Percentiles rank a stretch among this genome's conserved stretches.
Conservation (phyloP, 139 green algal genomes). For the Volvox reticuliferus region DNA sequence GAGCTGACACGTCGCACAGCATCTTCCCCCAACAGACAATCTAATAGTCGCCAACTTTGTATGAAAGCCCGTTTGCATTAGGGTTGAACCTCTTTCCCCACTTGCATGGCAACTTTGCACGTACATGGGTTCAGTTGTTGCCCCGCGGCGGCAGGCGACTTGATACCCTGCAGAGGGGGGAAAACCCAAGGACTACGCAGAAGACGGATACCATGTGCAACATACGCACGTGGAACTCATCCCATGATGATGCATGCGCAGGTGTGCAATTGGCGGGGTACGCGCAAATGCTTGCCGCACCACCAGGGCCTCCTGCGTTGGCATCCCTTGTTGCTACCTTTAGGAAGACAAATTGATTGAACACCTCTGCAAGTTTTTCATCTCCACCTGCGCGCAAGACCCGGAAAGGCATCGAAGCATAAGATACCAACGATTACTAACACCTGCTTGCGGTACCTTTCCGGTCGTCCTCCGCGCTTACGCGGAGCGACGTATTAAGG, state of each 20-base stretch:
- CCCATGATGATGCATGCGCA: too few relatives aligned
- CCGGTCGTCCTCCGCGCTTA: neutral
- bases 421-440: neutral
- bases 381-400: neutral
- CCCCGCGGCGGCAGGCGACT: neutral
- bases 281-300: too few relatives aligned
- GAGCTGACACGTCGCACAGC: too few relatives aligned
- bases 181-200: too few relatives aligned
- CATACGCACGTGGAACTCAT: too few relatives aligned
- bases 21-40: too few relatives aligned
- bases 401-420: neutral
- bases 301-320: too few relatives aligned
- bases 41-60: too few relatives aligned
- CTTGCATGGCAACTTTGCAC: neutral
- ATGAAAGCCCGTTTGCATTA: too few relatives aligned
- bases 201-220: too few relatives aligned
- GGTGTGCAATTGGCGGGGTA: too few relatives aligned
- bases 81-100: too few relatives aligned
- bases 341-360: constrained; percentile 3
- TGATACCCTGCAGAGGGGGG: neutral
- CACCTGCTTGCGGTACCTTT: neutral
- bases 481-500: neutral
- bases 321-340: neutral
- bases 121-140: neutral
- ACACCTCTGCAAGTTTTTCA: neutral